These are phyloP conservation scores for Ophiosphaerella herpotricha DNA, from an alignment of 2,329 filamentous ascomycete genomes.

Conservation along the genomic window DNA sequence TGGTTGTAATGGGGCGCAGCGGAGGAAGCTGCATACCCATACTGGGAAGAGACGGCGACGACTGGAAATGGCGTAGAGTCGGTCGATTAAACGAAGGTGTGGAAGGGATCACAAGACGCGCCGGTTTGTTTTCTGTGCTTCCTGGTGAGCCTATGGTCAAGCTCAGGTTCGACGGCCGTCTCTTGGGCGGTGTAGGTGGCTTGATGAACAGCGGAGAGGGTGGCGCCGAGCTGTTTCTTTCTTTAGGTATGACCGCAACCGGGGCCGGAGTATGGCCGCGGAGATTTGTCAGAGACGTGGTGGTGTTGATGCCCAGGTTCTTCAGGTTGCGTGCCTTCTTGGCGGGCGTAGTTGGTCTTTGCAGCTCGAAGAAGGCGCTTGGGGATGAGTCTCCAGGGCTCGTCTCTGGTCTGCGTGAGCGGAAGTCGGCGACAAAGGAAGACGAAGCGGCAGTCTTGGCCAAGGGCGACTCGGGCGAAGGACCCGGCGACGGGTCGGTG, in stretches of 20 bases:
- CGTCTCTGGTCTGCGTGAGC: constrained; percentile 41
- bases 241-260: constrained; percentile 54
- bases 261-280: constrained; percentile 57
- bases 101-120: constrained; percentile 61
- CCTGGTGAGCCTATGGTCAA: constrained; percentile 69
- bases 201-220: constrained; percentile 80
- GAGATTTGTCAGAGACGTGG: constrained; percentile 52
- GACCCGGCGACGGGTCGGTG: constrained; percentile 88
- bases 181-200: constrained; percentile 68
- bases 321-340: constrained; percentile 82
- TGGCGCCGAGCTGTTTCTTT: constrained; percentile 62
- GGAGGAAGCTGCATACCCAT: constrained; percentile 59
- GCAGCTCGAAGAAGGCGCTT: constrained; percentile 59
- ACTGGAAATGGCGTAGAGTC: constrained; percentile 63
- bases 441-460: constrained; percentile 72
- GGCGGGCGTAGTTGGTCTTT: constrained; percentile 58
- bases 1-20: constrained; percentile 38
- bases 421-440: constrained; percentile 65
- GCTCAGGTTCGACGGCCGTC: constrained; percentile 78
- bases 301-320: constrained; percentile 76
- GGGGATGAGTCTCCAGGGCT: constrained; percentile 50
- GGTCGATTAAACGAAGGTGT: constrained; percentile 60
- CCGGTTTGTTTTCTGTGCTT: constrained; percentile 63
- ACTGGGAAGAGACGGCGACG: constrained; percentile 63
- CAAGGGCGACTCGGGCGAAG: constrained; percentile 83